phyloP scores from a whole-genome alignment of 2,329 filamentous ascomycete genomes.

The Alternaria viburni region DNA sequence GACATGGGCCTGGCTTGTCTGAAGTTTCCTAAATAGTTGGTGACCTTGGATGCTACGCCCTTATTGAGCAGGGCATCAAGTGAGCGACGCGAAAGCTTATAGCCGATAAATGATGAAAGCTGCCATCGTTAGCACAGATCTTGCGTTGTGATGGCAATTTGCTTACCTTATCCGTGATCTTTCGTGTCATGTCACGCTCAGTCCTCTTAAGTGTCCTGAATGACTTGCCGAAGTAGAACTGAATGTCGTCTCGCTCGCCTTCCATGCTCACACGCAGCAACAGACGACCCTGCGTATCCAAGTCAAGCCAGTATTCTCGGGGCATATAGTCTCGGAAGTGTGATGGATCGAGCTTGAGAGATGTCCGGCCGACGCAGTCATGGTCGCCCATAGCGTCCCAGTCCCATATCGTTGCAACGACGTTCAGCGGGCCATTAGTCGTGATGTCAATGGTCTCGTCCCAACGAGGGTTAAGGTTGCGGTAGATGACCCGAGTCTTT shows the following conservation, averaged over 20 bases:
- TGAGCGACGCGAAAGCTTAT: conserved; percentile 83
- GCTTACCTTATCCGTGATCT: conserved; percentile 93
- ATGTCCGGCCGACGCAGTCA: conserved; percentile 96
- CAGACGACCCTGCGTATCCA: conserved; percentile 91
- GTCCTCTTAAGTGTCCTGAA: conserved; percentile 95
- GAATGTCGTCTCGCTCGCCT: conserved; percentile 95
- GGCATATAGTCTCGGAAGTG: conserved; percentile 97
- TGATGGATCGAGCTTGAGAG: conserved; percentile 94
- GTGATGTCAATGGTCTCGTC: conserved; percentile 97
- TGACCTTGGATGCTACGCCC: conserved; percentile 75
- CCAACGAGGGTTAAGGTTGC: conserved; percentile 92
- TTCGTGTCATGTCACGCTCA: conserved; percentile 96
- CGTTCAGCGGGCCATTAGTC: conserved; percentile 86
- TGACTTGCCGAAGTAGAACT: conserved; percentile 97
- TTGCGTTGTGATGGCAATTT: neutral
- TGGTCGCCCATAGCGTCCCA: conserved; percentile 97
- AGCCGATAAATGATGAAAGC: conserved; percentile 92
- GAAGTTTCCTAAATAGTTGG: conserved; percentile 63
- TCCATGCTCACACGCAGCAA: conserved; percentile 97
- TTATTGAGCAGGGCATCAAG: conserved; percentile 75
- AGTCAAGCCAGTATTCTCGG: conserved; percentile 94
- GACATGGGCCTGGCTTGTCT: conserved; percentile 54
- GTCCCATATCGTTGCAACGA: conserved; percentile 98
- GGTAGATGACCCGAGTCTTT: conserved; percentile 91
- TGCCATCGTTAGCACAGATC: conserved; percentile 45